Evolutionary conservation across 1,284 basidiomycete genomes (phyloP), one percentile per base, ranked within the genome.

Genomic region (Irpex sp.): DNA sequence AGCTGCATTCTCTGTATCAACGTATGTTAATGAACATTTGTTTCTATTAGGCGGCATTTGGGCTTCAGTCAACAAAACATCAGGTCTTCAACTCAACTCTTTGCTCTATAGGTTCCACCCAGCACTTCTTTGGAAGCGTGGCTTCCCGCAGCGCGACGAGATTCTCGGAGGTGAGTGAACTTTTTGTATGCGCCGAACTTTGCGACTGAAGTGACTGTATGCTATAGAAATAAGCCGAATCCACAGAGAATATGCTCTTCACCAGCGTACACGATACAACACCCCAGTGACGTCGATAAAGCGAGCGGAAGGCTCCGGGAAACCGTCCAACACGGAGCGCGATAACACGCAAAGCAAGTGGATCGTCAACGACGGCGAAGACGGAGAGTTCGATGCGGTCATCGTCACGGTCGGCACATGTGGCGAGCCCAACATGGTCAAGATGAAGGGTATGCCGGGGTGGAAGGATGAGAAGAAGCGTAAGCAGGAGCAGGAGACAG

Each of bases 31-130:
- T 17, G 15, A n/a, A 8, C 15, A 43, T 7, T 7, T 13, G 31
- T 68, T 68, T 72, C 1, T 67, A 69, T 19, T 71, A 73, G 83
- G 83, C 19, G 86, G 86, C 0, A 86, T 89, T 54, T 89, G 87
- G 87, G 74, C 83, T 0, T 78, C 82, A 55, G 86, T 87, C 57
- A 88, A 88, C 71, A 76, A 73, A 6, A 85, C 85, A 0, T 84
- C 82, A 0, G 83, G 83, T 5, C 75, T 88, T 0, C 87, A 89
- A 71, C 80, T 88, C 64, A 87, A 85, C 71, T 84, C 82, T 7
- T 65, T 87, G 33, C 72, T 86, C 43, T 85, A 85, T 67, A 81
- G 83, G 49, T 84, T 84, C 69, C 81, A 83, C 64, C 83, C 83
- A 15, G 76, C 69, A 6, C 75, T 85, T 0, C 67, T 79, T 13